Evolutionary conservation across 768 basidiomycete genomes (phyloP), one percentile per base, ranked within the genome.

Genomic region (Psilocybe sp.): DNA sequence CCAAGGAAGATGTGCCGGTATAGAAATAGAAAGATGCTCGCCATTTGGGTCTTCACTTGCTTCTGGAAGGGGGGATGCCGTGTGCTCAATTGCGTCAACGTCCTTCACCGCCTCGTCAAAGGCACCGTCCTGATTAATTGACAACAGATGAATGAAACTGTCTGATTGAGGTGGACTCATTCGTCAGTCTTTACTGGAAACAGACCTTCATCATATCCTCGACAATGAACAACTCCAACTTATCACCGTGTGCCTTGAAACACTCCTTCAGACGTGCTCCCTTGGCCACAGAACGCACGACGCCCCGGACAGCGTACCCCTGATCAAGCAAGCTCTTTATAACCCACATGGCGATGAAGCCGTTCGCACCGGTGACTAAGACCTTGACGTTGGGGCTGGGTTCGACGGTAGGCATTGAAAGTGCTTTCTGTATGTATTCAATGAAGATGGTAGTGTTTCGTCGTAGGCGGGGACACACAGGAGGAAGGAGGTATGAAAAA

Each of bases 101-200:
- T 77, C 87, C 63, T 82, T 78, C 49, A 91, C 85, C 0, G 81
- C 87, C 46, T 88, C 81, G 61, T 92, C 87, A 55, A 91, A 94
- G 1, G 84, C 86, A 9, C 79, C 80, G 1, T 76, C 75, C 82
- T 83, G 49, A 8, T 35, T 8, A 40, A n/a, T n/a, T 11, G 37
- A 5, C 13, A 37, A 15, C 9, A 44, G 15, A 18, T 42, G n/a
- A 37, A 19, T 23, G 20, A 31, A 19, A 23, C 5, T 51, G 12
- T 18, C 18, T 5, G 40, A 33, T 23, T 1, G 36, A 34, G 16
- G 13, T 33, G 13, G 34, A 10, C 9, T 23, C 13, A 12, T 15
- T 9, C 18, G n/a, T 28, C 23, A 31, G 35, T 13, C 10, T 31
- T 19, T 37, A 23, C 23, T 19, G 0, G 19, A 18, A 31, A 52